Conservation (phyloP, 257 asterid genomes). For the Solanum chmielewskii region DNA sequence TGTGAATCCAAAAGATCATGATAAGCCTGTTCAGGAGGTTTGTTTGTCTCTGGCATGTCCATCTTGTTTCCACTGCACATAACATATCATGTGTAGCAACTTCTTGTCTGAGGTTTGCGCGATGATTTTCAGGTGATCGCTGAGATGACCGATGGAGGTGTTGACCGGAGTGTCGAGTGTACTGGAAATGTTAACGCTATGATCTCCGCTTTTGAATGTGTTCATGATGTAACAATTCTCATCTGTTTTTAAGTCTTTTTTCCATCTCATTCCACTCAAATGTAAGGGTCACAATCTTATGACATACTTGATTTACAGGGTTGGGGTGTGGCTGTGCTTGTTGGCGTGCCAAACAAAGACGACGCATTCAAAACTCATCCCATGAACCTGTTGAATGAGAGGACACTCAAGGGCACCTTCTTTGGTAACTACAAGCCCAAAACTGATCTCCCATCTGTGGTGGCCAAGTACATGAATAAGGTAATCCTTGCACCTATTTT, state of each 20-base stretch:
- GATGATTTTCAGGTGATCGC: conserved; percentile 37
- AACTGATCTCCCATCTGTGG: conserved; percentile 55
- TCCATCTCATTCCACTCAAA: neutral
- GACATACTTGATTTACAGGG: conserved; percentile 29
- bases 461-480: conserved; percentile 67
- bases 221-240: conserved; percentile 50
- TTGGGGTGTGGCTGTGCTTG: conserved; percentile 93
- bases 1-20: conserved; percentile 71
- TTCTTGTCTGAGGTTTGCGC: neutral
- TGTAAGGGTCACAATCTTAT: neutral
- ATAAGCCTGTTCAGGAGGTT: conserved; percentile 73
- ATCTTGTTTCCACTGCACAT: neutral
- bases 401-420: conserved; percentile 82
- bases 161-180: conserved; percentile 75
- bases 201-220: conserved; percentile 94
- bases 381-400: conserved; percentile 51
- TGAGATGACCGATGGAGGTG: conserved; percentile 86
- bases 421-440: conserved; percentile 86
- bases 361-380: conserved; percentile 70
- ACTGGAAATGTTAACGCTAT: conserved; percentile 69
- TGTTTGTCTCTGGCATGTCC: neutral
- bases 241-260: neutral
- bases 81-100: neutral
- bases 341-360: conserved; percentile 76
- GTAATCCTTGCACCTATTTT: conserved; percentile 2